Base-by-base conservation (phyloP, 345 rosid species). In the Combretum micranthum region DNA sequence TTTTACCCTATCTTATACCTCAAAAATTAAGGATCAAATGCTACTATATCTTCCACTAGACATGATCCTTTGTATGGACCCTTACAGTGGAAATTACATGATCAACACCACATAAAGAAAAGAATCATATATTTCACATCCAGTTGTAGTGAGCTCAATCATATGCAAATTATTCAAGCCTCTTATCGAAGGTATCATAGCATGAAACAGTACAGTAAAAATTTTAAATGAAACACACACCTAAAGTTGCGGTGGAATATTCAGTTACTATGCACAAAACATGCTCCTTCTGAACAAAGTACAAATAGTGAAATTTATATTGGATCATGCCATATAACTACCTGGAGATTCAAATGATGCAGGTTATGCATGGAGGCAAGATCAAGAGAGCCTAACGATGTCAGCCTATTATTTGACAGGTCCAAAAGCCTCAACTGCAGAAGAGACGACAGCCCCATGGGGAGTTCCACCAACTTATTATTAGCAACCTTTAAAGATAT, bases 291-390 rank as follows among this genome's bases (percentile, higher is more conserved):
- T 32, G 42, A 49, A 17, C 17, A 15, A 19, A 44, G 18, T 21
- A 39, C 22, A 20, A 20, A 44, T 4, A 56, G 20, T 21, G 19
- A 46, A 57, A 57, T 4, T 4, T 18, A 57, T 20, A 46, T 13
- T 42, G n/a, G 32, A 45, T 20, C 50, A 18, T 42, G 20, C 47
- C 49, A 16, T 18, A 25, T 26, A 67, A 43, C 69, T 78, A 93
- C 99, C 99, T 82, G 91, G 72, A 93, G 84, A 72, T 85, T 77
- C 60, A 93, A 73, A 53, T 68, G 72, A 47, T 75, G 90, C 50
- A 93, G 94, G 65, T 62, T 75, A 59, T 57, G 82, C 97, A 93
- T 87, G 50, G 71, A 69, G 57, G 71, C 69, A 65, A 93, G 80
- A 23, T 83, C 85, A 52, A 93, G 83, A 66, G 84, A 66, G 42